phyloP scores from a whole-genome alignment of 2,329 filamentous ascomycete species.

The Aspergillus phoenicis region DNA sequence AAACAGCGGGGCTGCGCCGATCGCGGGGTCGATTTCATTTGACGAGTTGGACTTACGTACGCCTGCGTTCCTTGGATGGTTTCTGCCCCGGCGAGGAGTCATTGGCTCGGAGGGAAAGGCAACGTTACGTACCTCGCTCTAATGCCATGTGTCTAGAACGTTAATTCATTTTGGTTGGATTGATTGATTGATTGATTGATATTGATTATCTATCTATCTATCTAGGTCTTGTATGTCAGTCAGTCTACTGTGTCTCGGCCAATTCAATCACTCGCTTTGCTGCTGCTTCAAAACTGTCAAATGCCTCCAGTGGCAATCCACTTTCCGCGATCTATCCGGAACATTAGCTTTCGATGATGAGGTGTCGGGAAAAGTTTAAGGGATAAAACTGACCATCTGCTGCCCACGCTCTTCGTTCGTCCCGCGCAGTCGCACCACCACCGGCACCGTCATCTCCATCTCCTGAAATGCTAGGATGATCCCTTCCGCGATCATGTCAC shows the following conservation, averaged over 20 bases:
- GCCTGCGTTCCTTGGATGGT: not conserved
- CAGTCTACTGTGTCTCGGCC: conserved; percentile 33
- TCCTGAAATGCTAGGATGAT: conserved; percentile 73
- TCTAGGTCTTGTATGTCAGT: too few relatives aligned
- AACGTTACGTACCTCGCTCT: not conserved
- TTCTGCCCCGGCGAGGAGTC: too few relatives aligned
- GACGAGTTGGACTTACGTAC: not conserved
- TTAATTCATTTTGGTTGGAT: too few relatives aligned
- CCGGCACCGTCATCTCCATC: conserved; percentile 66
- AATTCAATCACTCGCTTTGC: conserved; percentile 67
- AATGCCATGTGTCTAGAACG: not conserved
- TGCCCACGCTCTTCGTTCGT: conserved; percentile 73
- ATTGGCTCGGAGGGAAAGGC: not conserved
- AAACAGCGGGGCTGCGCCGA: conserved; percentile 25
- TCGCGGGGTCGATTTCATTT: conserved; percentile 25
- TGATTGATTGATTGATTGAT: too few relatives aligned
- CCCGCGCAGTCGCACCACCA: conserved; percentile 75
- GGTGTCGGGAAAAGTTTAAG: not conserved
- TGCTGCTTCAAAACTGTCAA: conserved; percentile 74
- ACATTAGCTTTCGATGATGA: conserved; percentile 15
- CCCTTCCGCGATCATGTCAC: conserved; percentile 79
- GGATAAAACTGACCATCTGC: conserved; percentile 54
- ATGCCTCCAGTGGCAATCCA: conserved; percentile 68
- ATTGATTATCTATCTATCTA: not conserved
- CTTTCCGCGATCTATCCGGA: conserved; percentile 61